A percentile compares a stretch with the other conserved stretches of the same genome.
phyloP scores from a whole-genome alignment of 2,329 filamentous ascomycete species.

The Aspergillus pseudonomiae region DNA sequence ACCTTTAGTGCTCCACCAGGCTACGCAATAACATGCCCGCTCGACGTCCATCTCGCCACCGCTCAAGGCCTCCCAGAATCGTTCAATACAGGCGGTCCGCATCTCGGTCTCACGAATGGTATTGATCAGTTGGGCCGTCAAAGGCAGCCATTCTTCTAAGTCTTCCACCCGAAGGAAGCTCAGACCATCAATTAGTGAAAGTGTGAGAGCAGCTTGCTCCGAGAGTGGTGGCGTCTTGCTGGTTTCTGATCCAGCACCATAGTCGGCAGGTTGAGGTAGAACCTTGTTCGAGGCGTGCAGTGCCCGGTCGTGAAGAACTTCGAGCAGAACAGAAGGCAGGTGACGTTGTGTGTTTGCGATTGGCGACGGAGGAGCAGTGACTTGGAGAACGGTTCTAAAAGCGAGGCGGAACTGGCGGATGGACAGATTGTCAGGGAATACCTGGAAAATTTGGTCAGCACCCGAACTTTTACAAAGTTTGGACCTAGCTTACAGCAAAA shows the following conservation, averaged over 20 bases:
- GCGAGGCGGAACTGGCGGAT: conserved; percentile 85
- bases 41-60: conserved; percentile 89
- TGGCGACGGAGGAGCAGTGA: conserved; percentile 77
- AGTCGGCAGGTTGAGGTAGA: conserved; percentile 44
- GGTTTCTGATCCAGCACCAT: conserved; percentile 36
- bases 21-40: conserved; percentile 73
- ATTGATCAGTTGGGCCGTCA: conserved; percentile 70
- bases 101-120: conserved; percentile 64
- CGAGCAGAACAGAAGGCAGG: conserved; percentile 77
- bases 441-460: conserved; percentile 36
- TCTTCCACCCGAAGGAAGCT: conserved; percentile 71
- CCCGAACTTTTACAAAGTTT: not conserved
- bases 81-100: conserved; percentile 65
- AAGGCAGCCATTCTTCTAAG: conserved; percentile 78
- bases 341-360: conserved; percentile 73
- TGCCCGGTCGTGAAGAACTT: conserved; percentile 72
- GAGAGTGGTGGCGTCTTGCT: conserved; percentile 52
- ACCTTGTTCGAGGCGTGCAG: conserved; percentile 57
- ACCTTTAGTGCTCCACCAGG: conserved; percentile 78
- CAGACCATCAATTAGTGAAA: conserved; percentile 78
- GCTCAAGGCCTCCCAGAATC: conserved; percentile 79
- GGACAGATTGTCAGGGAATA: conserved; percentile 78
- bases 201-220: conserved; percentile 74
- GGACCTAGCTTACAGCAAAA: conserved; percentile 57
- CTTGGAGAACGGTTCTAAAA: conserved; percentile 80